phyloP scores from a whole-genome alignment of 108 stramenopile genomes.

The Nannochloropsis salina region DNA sequence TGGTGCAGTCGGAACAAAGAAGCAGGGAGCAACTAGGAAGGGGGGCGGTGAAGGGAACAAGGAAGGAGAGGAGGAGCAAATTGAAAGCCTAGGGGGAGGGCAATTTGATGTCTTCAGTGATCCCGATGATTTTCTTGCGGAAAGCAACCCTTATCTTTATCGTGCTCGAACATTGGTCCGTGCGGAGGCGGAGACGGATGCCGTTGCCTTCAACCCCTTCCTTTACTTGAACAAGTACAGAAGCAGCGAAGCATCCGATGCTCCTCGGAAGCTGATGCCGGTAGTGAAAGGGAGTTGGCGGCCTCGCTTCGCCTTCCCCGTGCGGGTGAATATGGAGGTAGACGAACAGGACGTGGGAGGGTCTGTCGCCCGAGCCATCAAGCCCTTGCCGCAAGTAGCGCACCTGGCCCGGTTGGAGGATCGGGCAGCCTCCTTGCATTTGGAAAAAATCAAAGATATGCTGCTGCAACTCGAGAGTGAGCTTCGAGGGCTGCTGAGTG shows the following conservation, averaged over 20 bases:
- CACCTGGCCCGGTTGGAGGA: background rate
- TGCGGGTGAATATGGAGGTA: background rate
- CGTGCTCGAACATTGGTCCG: background rate
- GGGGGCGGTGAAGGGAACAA: background rate
- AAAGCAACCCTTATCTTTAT: background rate
- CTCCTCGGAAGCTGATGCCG: background rate
- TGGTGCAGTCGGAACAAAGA: background rate
- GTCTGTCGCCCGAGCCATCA: background rate
- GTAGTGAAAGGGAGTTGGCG: background rate
- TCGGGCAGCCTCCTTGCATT: background rate
- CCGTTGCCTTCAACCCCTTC: background rate
- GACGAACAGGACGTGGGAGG: background rate
- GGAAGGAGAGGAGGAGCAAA: background rate
- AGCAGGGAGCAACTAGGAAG: background rate
- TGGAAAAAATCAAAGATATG: background rate
- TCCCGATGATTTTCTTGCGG: background rate
- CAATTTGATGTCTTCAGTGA: background rate
- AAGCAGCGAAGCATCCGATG: background rate
- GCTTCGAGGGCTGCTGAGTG: background rate
- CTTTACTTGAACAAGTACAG: background rate
- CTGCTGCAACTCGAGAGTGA: background rate
- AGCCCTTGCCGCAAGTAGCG: slow-evolving; percentile 16
- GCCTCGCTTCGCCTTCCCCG: background rate
- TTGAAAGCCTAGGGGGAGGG: background rate
- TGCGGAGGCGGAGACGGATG: background rate